A percentile compares a stretch with the other conserved stretches of the same genome.
Evolutionary conservation across 352 stramenopile genomes (phyloP).

Genomic region (Vaucheria bursata): DNA sequence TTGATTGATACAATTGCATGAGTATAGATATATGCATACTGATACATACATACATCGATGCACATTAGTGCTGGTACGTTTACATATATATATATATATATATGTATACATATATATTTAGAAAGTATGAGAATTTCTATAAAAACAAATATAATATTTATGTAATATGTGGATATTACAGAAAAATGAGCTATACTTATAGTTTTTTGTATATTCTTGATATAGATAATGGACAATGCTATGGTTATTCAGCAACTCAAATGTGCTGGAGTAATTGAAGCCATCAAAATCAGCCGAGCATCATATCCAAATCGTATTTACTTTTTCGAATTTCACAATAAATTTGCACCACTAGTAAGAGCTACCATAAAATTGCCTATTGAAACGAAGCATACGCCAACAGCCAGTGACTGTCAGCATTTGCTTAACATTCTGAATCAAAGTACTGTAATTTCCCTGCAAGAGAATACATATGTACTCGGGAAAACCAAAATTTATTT

Average conservation of each 20-base stretch:
- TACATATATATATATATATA: too few species aligned
- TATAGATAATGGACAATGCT: slow-evolving; percentile 55
- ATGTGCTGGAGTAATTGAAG: slow-evolving; percentile 74
- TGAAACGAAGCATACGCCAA: slow-evolving; percentile 5
- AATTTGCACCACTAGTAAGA: slow-evolving; percentile 14
- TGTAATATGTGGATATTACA: too few species aligned
- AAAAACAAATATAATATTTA: too few species aligned
- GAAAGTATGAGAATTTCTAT: too few species aligned
- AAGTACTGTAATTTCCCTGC: neutral
- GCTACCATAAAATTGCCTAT: neutral
- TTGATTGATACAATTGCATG: too few species aligned
- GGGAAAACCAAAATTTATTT: slow-evolving; percentile 37
- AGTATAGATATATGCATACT: too few species aligned
- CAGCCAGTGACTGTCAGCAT: neutral
- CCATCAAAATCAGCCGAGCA: slow-evolving; percentile 72
- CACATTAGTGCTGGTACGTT: too few species aligned
- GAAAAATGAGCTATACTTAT: too few species aligned
- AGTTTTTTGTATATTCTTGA: too few species aligned
- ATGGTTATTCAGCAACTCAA: slow-evolving; percentile 71
- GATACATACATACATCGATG: too few species aligned
- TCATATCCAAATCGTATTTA: slow-evolving; percentile 65
- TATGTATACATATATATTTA: too few species aligned
- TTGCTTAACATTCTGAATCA: neutral
- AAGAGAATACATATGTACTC: slow-evolving; percentile 1
- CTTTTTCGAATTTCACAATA: slow-evolving; percentile 22